These are phyloP conservation scores for Melampsora larici-populina DNA, from an alignment of 1,284 basidiomycete genomes.

Conservation along the genomic window DNA sequence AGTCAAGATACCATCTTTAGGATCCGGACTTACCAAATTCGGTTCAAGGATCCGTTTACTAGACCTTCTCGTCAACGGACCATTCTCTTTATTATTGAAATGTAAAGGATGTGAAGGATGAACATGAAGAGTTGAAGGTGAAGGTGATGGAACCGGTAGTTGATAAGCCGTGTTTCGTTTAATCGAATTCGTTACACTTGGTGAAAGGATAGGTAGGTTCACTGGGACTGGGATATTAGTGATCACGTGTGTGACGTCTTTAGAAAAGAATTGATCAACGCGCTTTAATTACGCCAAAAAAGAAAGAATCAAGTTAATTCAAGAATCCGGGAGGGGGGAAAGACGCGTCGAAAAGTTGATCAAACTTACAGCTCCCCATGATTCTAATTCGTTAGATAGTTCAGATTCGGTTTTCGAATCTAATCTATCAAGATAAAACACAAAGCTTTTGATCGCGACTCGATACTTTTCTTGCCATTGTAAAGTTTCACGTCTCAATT, in stretches of 20 bases:
- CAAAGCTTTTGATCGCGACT: constrained; percentile 74
- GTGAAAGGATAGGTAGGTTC: constrained; percentile 38
- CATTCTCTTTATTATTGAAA: constrained; percentile 65
- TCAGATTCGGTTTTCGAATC: constrained; percentile 59
- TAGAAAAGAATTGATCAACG: constrained; percentile 81
- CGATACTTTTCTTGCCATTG: constrained; percentile 78
- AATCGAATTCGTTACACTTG: constrained; percentile 48
- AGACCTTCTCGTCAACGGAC: constrained; percentile 18
- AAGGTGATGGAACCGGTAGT: constrained; percentile 48
- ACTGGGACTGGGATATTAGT: constrained; percentile 61
- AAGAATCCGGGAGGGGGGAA: too few relatives aligned
- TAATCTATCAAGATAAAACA: constrained; percentile 78
- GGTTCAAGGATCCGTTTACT: constrained; percentile 4
- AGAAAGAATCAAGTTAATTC: constrained; percentile 6
- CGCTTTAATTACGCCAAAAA: constrained; percentile 61
- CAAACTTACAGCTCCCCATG: constrained; percentile 73
- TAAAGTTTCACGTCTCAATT: constrained; percentile 30
- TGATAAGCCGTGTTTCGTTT: constrained; percentile 50
- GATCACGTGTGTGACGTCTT: constrained; percentile 78
- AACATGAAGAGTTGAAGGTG: constrained; percentile 20
- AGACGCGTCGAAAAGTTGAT: constrained; percentile 5
- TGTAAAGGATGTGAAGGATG: neutral
- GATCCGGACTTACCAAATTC: constrained; percentile 7
- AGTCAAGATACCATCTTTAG: constrained; percentile 4
- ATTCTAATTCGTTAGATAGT: constrained; percentile 62